These are phyloP conservation scores for Trichophyton benhamiae DNA, from an alignment of 2,329 filamentous ascomycete species.

Conservation along the genomic window DNA sequence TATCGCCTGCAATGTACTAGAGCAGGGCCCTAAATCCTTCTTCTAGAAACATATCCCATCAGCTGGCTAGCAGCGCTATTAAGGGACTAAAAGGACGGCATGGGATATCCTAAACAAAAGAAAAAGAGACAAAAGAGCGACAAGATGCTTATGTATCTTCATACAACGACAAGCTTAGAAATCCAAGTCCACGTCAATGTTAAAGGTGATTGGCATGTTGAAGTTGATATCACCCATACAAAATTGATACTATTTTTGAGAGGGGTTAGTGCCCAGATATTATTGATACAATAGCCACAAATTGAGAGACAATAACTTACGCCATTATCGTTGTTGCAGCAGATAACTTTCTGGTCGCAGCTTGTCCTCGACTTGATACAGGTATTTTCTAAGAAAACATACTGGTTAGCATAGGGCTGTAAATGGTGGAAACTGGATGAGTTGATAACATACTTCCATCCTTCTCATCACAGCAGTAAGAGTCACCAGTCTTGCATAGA, in stretches of 20 bases:
- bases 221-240: slow-evolving; percentile 14
- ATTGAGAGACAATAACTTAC: neutral
- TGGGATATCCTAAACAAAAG: neutral
- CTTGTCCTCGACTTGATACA: neutral
- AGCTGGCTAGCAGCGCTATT: neutral
- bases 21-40: neutral
- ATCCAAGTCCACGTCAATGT: slow-evolving; percentile 10
- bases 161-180: neutral
- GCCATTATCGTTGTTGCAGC: neutral
- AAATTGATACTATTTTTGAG: slow-evolving; percentile 10
- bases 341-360: neutral
- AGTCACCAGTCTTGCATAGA: neutral
- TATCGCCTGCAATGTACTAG: neutral
- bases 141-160: neutral
- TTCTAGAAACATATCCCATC: neutral
- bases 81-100: neutral
- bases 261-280: neutral
- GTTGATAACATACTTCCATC: neutral
- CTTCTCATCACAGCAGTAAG: neutral
- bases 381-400: neutral
- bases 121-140: neutral
- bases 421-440: neutral
- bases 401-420: neutral
- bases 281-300: neutral
- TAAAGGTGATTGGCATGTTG: slow-evolving; percentile 13